Evolutionary conservation across 208 protist genomes (phyloP).

Genomic region (Crithidia brevicula): DNA sequence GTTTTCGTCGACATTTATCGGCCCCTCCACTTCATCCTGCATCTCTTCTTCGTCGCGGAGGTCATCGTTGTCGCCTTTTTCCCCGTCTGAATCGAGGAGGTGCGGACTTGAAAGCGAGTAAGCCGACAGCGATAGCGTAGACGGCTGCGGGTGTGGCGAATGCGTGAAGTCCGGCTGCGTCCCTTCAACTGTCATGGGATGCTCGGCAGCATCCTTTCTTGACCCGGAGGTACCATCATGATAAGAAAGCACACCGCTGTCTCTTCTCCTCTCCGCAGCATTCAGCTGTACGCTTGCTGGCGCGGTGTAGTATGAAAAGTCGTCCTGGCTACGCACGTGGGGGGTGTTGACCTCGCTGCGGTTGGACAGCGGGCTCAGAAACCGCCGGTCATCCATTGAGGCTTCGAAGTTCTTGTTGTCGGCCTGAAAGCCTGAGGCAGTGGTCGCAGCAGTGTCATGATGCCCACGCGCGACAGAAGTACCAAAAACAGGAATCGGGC

Average conservation of each 20-base stretch:
- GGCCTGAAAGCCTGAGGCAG: background rate
- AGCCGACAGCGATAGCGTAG: conserved; percentile 1
- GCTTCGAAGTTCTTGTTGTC: conserved; percentile 10
- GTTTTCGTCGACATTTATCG: no score
- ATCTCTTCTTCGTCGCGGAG: no score
- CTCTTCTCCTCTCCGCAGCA: background rate
- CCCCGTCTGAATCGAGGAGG: background rate
- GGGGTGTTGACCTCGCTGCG: conserved; percentile 13
- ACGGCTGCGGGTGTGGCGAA: background rate
- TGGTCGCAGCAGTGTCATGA: no score
- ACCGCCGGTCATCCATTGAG: conserved; percentile 10
- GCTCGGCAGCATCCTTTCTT: background rate
- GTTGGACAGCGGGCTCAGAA: conserved; percentile 10
- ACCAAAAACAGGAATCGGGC: no score
- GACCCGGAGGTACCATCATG: background rate
- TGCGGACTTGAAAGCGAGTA: conserved; percentile 17
- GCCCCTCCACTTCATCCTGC: no score
- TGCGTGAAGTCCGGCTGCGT: background rate
- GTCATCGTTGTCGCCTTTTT: background rate
- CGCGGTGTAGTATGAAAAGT: conserved; percentile 3
- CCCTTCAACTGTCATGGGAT: background rate
- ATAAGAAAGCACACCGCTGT: background rate
- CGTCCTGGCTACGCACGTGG: conserved; percentile 4
- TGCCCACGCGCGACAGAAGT: no score
- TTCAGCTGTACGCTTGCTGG: background rate